A percentile compares a stretch with the other conserved stretches of the same genome.
phyloP scores from a whole-genome alignment of 352 stramenopile genomes.

The Globisporangium yorkense region DNA sequence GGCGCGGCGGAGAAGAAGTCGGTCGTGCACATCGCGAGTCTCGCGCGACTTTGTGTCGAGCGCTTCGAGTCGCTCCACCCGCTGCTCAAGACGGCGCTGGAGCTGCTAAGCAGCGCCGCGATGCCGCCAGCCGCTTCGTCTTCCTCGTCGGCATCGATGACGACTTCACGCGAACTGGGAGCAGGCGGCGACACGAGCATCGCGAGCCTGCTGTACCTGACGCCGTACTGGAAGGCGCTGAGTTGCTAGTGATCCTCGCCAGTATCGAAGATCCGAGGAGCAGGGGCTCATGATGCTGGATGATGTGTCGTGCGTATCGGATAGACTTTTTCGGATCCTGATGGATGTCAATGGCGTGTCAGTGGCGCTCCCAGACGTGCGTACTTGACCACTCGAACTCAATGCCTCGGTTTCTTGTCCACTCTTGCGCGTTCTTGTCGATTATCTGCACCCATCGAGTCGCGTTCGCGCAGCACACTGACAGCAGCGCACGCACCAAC shows the following conservation, averaged over 20 bases:
- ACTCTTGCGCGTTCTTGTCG: too few relatives aligned
- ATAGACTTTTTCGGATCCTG: too few relatives aligned
- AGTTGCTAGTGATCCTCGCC: neutral
- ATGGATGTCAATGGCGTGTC: too few relatives aligned
- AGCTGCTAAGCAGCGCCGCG: conserved; percentile 18
- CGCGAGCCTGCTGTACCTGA: conserved; percentile 38
- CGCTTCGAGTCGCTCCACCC: conserved; percentile 28
- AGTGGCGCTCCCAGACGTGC: too few relatives aligned
- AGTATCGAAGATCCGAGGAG: neutral
- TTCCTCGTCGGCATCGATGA: neutral
- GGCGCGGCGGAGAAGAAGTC: conserved; percentile 1
- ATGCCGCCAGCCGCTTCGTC: neutral
- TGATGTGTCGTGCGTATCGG: too few relatives aligned
- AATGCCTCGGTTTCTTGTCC: too few relatives aligned
- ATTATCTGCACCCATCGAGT: too few relatives aligned
- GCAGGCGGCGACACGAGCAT: conserved; percentile 5
- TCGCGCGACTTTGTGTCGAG: conserved; percentile 10
- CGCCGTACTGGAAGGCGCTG: conserved; percentile 32
- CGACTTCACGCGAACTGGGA: too few relatives aligned
- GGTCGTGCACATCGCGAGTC: conserved; percentile 13
- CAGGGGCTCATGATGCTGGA: too few relatives aligned
- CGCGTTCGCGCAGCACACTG: too few relatives aligned
- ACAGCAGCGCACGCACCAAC: too few relatives aligned
- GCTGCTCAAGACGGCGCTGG: conserved; percentile 28
- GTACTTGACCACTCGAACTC: too few relatives aligned